These are phyloP conservation scores for Beauveria sp. DNA, from an alignment of 2,329 filamentous ascomycete genomes.

Conservation along the genomic window DNA sequence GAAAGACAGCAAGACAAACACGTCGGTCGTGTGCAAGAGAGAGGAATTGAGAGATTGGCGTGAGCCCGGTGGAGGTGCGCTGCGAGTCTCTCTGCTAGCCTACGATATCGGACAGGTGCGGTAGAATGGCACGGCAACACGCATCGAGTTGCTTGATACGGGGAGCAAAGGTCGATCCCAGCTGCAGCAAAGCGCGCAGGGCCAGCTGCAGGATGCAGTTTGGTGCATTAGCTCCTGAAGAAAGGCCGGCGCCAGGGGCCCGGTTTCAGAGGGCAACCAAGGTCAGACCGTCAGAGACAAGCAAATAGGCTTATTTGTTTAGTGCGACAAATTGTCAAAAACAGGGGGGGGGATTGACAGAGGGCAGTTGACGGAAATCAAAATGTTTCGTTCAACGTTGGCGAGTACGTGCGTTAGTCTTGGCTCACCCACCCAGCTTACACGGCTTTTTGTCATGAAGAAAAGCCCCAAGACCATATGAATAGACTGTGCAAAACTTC, in stretches of 20 bases:
- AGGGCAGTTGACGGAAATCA: background rate
- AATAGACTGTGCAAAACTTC: too few relatives aligned
- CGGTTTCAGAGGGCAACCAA: background rate
- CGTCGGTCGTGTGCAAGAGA: background rate
- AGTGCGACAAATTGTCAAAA: background rate
- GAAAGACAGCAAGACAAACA: background rate
- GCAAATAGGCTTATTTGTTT: background rate
- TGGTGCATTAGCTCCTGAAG: background rate
- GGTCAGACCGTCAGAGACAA: background rate
- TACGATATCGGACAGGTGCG: background rate
- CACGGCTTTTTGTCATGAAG: too few relatives aligned
- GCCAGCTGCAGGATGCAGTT: background rate
- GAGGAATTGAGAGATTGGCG: background rate
- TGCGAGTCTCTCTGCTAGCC: background rate
- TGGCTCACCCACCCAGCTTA: background rate
- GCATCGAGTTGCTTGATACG: conserved; percentile 6
- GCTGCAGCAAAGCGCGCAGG: background rate
- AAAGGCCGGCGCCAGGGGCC: background rate
- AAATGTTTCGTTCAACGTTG: background rate
- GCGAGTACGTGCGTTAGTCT: background rate
- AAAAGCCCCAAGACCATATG: too few relatives aligned
- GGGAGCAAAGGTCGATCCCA: conserved; percentile 1
- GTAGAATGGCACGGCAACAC: background rate
- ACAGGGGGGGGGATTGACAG: background rate
- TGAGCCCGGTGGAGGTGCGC: background rate